A percentile compares a stretch with the other conserved stretches of the same genome.
Conservation (phyloP, 2,329 filamentous ascomycete species). For the Alternaria angustiovoidea region DNA sequence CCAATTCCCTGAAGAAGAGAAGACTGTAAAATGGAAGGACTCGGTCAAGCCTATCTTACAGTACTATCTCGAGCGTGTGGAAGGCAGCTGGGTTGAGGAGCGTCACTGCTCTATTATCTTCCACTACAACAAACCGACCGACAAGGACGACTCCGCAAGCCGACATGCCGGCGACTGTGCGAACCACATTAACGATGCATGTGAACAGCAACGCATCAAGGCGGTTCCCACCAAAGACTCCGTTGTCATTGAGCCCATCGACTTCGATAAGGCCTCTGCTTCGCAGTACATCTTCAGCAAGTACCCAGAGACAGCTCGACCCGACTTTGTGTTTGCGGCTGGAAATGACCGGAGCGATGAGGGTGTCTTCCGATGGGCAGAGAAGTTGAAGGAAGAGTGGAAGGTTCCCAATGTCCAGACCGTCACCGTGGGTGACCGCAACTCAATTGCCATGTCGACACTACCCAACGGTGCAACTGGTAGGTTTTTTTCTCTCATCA, state of each 20-base stretch:
- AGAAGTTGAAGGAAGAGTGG: conserved; percentile 68
- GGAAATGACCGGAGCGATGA: conserved; percentile 95
- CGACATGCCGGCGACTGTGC: conserved; percentile 89
- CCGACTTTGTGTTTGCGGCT: conserved; percentile 88
- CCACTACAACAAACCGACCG: conserved; percentile 84
- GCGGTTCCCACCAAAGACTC: conserved; percentile 82
- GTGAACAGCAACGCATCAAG: conserved; percentile 81
- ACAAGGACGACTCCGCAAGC: conserved; percentile 72
- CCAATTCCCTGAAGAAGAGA: conserved; percentile 75
- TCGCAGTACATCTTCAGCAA: conserved; percentile 74
- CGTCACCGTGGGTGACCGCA: conserved; percentile 84
- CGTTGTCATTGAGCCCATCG: conserved; percentile 82
- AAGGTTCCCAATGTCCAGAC: conserved; percentile 71
- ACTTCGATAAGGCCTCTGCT: conserved; percentile 88
- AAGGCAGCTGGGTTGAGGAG: conserved; percentile 87
- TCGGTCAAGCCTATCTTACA: conserved; percentile 82
- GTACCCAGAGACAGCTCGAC: conserved; percentile 32
- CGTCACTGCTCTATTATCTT: conserved; percentile 92
- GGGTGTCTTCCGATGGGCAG: conserved; percentile 93
- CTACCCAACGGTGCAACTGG: conserved; percentile 92
- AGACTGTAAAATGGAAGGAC: conserved; percentile 80
- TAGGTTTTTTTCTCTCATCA: conserved; percentile 55
- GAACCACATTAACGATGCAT: conserved; percentile 94
- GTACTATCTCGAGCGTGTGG: conserved; percentile 90
- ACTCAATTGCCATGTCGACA: conserved; percentile 86